Base-by-base conservation (phyloP, 768 basidiomycete genomes). In the Podaxis pistillaris region DNA sequence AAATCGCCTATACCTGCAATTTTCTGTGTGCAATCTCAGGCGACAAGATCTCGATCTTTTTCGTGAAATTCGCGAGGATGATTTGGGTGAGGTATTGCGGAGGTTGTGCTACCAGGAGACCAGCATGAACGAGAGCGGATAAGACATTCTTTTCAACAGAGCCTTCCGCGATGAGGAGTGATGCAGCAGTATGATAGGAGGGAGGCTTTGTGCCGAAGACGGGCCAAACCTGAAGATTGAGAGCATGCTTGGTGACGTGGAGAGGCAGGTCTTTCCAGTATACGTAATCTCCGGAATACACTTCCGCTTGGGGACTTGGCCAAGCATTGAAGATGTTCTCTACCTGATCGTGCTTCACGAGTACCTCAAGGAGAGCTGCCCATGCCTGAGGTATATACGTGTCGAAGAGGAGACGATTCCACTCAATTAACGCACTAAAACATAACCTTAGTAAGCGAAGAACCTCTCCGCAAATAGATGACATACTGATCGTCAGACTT, bases 341-440 rank as follows among this genome's bases (percentile, higher is more conserved):
- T 6, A 70, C 57, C 0, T 63, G 58, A 6, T 71, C 65, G 1
- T 60, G 56, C 15, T 70, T 50, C n/a, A 72, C 65, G 3, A 80
- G 67, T 9, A 72, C 63, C 12, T 69, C 68, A 0, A 84, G 66
- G 0, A 83, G 66, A 1, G 54, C 58, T 12, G 70, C 70, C 82
- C 81, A 84, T 2, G 79, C 75, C 15, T 69, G 65, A 0, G 83
- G 82, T n/a, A 84, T 76, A 61, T 79, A 80, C 2, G 68, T 64
- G 7, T 78, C 70, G 60, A 84, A 84, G 0, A 85, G 66, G 6
- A 80, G 66, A 13, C 66, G 68, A 62, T 85, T 85, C 83, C 83
- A 85, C 65, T 76, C 75, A 1, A 81, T 72, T 7, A 80, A 69
- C 5, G 80, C 69, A 33, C 83, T 85, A 60, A 30, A 56, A 46